Conservation (phyloP, 495 filamentous ascomycete genomes). For the Talaromyces thailandensis region DNA sequence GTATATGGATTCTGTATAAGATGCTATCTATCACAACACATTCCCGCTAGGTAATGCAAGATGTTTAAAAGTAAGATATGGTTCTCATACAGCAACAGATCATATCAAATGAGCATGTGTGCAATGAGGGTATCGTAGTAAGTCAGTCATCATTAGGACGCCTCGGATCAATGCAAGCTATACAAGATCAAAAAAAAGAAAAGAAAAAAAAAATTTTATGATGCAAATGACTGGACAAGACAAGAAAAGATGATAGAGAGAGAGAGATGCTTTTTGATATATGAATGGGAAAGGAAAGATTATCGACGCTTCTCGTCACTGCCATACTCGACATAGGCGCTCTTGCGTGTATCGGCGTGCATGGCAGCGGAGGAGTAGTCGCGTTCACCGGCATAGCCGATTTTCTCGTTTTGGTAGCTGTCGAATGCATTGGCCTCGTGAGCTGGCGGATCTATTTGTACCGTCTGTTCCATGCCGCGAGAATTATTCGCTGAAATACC, state of each 20-base stretch:
- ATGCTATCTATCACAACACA: not conserved
- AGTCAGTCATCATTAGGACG: not conserved
- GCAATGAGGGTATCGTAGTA: not conserved
- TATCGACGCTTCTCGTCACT: constrained; percentile 21
- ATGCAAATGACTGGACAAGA: too few species aligned
- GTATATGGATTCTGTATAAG: not conserved
- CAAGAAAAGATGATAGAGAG: not conserved
- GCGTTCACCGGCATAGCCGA: constrained; percentile 37
- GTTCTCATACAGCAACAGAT: constrained; percentile 1
- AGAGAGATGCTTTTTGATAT: not conserved
- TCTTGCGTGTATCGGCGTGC: constrained; percentile 13
- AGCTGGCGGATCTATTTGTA: not conserved
- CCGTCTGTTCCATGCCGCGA: not conserved
- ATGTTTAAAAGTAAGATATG: not conserved
- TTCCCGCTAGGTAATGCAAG: not conserved
- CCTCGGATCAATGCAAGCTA: constrained; percentile 1
- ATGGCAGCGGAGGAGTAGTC: constrained; percentile 11
- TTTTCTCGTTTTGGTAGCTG: constrained; percentile 29
- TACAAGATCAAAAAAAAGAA: not conserved
- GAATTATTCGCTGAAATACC: not conserved
- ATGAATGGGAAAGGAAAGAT: constrained; percentile 4
- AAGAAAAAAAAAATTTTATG: too few species aligned
- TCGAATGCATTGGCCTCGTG: constrained; percentile 2
- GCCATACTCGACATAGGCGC: constrained; percentile 33
- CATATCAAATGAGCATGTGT: constrained; percentile 6